A percentile compares a stretch with the other conserved stretches of the same genome.
phyloP scores from a whole-genome alignment of 2,329 filamentous ascomycete species.

The Tolypocladium ovalisporum region DNA sequence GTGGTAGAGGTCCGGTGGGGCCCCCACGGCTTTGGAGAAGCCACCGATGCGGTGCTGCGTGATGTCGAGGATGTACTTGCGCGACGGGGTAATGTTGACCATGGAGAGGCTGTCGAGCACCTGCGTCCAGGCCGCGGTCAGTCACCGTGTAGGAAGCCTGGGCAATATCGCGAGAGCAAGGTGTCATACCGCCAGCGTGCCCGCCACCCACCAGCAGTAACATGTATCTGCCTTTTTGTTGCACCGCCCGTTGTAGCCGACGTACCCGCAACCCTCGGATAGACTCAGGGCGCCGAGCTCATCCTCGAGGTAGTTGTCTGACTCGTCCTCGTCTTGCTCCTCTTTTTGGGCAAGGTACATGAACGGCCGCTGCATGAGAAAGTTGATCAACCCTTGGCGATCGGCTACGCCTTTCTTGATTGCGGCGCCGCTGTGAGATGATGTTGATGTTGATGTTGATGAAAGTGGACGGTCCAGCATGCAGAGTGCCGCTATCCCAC shows the following conservation, averaged over 20 bases:
- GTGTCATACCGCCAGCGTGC: constrained; percentile 38
- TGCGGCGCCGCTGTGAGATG: constrained; percentile 9
- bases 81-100: constrained; percentile 48
- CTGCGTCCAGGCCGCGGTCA: constrained; percentile 18
- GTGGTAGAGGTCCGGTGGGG: constrained; percentile 72
- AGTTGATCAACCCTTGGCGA: constrained; percentile 28
- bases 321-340: constrained; percentile 30
- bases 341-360: constrained; percentile 41
- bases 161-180: constrained; percentile 25
- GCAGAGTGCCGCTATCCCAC: constrained; percentile 66
- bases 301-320: constrained; percentile 24
- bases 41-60: constrained; percentile 81
- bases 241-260: constrained; percentile 80
- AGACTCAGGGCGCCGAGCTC: constrained; percentile 23
- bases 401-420: constrained; percentile 24
- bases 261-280: constrained; percentile 28
- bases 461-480: constrained; percentile 56
- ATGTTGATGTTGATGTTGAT: constrained; percentile 10
- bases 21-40: constrained; percentile 62
- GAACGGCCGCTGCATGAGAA: constrained; percentile 56
- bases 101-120: constrained; percentile 48
- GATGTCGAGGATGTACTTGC: constrained; percentile 72
- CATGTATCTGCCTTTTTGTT: constrained; percentile 94
- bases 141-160: background rate
- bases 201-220: constrained; percentile 87